Percentiles rank a stretch among this genome's conserved stretches.
Conservation (phyloP, 768 basidiomycete genomes). For the Leucocoprinus sp. region DNA sequence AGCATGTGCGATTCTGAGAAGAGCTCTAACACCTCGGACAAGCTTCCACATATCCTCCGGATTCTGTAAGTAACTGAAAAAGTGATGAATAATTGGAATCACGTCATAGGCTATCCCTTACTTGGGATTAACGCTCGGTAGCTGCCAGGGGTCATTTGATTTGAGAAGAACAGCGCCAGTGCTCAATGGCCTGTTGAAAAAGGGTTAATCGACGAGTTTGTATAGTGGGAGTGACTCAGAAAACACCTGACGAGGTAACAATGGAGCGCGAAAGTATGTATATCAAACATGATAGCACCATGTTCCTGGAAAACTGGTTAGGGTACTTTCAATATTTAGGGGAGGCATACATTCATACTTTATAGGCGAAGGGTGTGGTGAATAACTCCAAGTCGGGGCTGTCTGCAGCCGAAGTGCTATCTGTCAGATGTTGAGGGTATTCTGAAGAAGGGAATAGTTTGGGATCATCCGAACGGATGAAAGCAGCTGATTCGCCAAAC, state of each 20-base stretch:
- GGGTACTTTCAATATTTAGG: background rate
- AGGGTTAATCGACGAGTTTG: background rate
- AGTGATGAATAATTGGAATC: background rate
- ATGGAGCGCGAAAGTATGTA: slow-evolving; percentile 34
- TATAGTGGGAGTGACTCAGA: background rate
- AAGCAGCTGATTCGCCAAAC: slow-evolving; percentile 50
- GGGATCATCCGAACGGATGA: slow-evolving; percentile 48
- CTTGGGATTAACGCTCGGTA: slow-evolving; percentile 39
- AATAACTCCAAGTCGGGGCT: slow-evolving; percentile 45
- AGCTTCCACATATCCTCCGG: slow-evolving; percentile 36
- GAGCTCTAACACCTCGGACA: slow-evolving; percentile 31
- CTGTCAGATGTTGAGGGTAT: slow-evolving; percentile 29
- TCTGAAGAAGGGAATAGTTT: slow-evolving; percentile 33
- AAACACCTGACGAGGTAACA: slow-evolving; percentile 32
- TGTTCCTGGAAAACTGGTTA: slow-evolving; percentile 21
- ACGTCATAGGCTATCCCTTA: slow-evolving; percentile 13
- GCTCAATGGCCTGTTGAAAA: slow-evolving; percentile 30
- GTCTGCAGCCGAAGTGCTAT: slow-evolving; percentile 35
- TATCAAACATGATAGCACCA: slow-evolving; percentile 23
- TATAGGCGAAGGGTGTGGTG: slow-evolving; percentile 34
- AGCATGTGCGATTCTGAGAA: slow-evolving; percentile 30
- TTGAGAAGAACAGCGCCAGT: slow-evolving; percentile 31
- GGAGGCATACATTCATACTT: slow-evolving; percentile 18
- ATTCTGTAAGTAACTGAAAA: slow-evolving; percentile 30
- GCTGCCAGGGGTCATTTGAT: slow-evolving; percentile 33